Evolutionary conservation across 2,329 filamentous ascomycete genomes (phyloP).

Genomic region (Nemania sp.): DNA sequence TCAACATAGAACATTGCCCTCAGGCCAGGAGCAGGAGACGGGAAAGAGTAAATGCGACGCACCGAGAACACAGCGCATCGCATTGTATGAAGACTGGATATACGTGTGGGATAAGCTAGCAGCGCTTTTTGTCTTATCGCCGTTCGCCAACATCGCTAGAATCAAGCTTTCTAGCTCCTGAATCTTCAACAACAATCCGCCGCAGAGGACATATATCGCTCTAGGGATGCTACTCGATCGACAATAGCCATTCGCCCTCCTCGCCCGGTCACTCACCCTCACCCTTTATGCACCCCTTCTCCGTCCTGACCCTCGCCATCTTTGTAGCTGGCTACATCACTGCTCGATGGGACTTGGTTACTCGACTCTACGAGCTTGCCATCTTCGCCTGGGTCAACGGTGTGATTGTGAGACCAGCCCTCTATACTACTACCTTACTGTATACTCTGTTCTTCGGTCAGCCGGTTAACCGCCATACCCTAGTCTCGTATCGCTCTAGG

Average conservation of each 20-base stretch:
- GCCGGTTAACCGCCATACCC: conserved; percentile 8
- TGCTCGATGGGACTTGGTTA: conserved; percentile 98
- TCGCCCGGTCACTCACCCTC: conserved; percentile 35
- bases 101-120: neutral
- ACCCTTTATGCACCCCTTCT: conserved; percentile 97
- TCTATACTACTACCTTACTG: neutral
- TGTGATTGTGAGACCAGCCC: conserved; percentile 77
- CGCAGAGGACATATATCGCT: conserved; percentile 13
- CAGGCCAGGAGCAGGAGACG: conserved; percentile 23
- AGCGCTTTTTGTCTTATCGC: neutral
- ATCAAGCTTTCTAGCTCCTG: conserved; percentile 4
- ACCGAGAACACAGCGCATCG: neutral
- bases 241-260: conserved; percentile 58
- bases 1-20: conserved; percentile 9
- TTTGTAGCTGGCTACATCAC: conserved; percentile 99
- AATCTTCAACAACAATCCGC: conserved; percentile 17
- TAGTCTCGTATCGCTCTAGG: conserved; percentile 88
- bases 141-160: neutral
- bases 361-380: conserved; percentile 93
- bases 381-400: conserved; percentile 99
- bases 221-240: conserved; percentile 45
- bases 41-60: neutral
- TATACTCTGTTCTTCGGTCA: neutral
- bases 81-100: neutral
- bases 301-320: conserved; percentile 93